Conservation (phyloP, 352 stramenopile species). For the Saprolegnia diclina region DNA sequence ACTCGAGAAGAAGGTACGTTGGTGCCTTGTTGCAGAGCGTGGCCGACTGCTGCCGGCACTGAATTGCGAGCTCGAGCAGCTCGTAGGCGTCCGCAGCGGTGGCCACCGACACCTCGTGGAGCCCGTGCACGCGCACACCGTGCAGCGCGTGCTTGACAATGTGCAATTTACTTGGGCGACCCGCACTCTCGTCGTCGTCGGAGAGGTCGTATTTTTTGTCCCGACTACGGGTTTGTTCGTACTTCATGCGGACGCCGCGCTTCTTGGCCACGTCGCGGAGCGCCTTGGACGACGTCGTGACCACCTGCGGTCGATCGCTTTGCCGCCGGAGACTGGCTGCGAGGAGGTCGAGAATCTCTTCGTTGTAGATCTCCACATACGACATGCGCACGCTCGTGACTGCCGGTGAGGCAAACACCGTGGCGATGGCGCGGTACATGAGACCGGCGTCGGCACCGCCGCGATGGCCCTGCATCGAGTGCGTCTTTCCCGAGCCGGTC, state of each 20-base stretch:
- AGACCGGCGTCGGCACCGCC: slow-evolving; percentile 3
- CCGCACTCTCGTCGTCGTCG: slow-evolving; percentile 11
- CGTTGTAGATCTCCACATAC: slow-evolving; percentile 28
- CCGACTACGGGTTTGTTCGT: not conserved
- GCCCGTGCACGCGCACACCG: slow-evolving; percentile 20
- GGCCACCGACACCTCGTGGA: slow-evolving; percentile 14
- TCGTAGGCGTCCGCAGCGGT: not conserved
- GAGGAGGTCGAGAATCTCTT: slow-evolving; percentile 25
- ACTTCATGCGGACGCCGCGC: slow-evolving; percentile 1
- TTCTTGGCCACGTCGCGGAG: not conserved
- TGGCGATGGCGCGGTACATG: slow-evolving; percentile 20
- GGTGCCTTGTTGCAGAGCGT: slow-evolving; percentile 25
- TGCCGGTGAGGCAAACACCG: slow-evolving; percentile 1
- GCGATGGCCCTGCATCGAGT: slow-evolving; percentile 23
- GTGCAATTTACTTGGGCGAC: not conserved
- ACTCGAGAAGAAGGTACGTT: not conserved
- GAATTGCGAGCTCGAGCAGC: slow-evolving; percentile 11
- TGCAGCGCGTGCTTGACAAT: slow-evolving; percentile 6
- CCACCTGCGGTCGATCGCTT: not conserved
- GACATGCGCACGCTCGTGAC: slow-evolving; percentile 2
- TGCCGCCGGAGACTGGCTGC: slow-evolving; percentile 2
- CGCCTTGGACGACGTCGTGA: not conserved
- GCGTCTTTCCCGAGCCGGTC: slow-evolving; percentile 26
- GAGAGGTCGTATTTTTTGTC: not conserved
- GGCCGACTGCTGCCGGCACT: slow-evolving; percentile 16